Conservation (phyloP, 116 monocot species). For the Dioscorea cayenensis region DNA sequence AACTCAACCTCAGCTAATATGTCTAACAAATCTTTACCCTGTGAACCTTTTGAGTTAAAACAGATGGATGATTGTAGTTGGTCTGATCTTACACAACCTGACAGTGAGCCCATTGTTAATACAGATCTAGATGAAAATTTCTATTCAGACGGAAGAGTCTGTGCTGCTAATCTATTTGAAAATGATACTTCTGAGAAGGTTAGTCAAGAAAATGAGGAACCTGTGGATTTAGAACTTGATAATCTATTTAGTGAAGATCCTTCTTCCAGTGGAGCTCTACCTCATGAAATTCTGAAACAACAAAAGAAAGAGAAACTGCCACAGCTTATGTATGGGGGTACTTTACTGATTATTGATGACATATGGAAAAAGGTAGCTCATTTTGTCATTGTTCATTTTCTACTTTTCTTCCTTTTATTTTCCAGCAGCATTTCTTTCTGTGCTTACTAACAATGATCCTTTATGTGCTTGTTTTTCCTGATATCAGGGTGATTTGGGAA, state of each 20-base stretch:
- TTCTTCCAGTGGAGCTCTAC: slow-evolving; percentile 24
- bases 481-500: slow-evolving; percentile 56
- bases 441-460: neutral
- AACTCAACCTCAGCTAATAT: slow-evolving; percentile 12
- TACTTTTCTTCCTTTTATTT: neutral
- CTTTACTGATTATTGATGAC: slow-evolving; percentile 52
- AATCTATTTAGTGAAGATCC: slow-evolving; percentile 72
- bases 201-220: slow-evolving; percentile 35
- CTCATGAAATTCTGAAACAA: slow-evolving; percentile 31
- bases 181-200: slow-evolving; percentile 5
- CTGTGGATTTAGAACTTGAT: slow-evolving; percentile 65
- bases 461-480: neutral
- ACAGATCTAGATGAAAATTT: slow-evolving; percentile 12
- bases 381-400: neutral
- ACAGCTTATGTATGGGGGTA: slow-evolving; percentile 32
- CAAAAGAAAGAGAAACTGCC: slow-evolving; percentile 36
- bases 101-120: slow-evolving; percentile 5
- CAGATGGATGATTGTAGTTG: slow-evolving; percentile 3
- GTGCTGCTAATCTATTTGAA: slow-evolving; percentile 2
- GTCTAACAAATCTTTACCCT: slow-evolving; percentile 8
- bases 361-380: slow-evolving; percentile 70
- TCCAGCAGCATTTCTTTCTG: neutral
- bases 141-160: slow-evolving; percentile 5
- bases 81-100: slow-evolving; percentile 5
- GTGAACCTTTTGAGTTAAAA: slow-evolving; percentile 10